These are phyloP conservation scores for Speleostelium caveatum DNA, from an alignment of 78 protist genomes.

Conservation along the genomic window DNA sequence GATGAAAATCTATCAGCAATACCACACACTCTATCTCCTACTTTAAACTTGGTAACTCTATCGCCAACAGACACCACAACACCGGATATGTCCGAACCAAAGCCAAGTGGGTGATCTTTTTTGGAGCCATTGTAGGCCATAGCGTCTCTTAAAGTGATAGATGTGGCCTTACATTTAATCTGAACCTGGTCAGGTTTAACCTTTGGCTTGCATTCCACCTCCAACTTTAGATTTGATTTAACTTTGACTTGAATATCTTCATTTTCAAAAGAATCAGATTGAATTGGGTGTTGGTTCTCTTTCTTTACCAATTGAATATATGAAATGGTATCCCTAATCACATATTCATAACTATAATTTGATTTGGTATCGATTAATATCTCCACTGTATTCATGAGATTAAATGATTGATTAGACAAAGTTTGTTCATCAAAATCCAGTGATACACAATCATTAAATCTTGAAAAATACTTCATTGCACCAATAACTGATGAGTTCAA, in stretches of 20 bases:
- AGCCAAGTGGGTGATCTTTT: neutral
- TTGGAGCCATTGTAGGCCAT: neutral
- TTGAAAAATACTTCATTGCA: neutral
- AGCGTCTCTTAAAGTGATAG: constrained; percentile 13
- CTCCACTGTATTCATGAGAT: neutral
- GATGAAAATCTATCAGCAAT: neutral
- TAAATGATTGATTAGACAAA: neutral
- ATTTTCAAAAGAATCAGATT: neutral
- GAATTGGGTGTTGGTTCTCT: neutral
- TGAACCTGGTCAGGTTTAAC: constrained; percentile 11
- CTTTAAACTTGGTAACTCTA: neutral
- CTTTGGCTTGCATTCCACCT: too few relatives aligned
- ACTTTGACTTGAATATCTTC: neutral
- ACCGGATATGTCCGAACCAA: constrained; percentile 57
- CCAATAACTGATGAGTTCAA: constrained; percentile 3
- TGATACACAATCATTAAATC: neutral
- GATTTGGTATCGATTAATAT: neutral
- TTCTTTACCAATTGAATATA: neutral
- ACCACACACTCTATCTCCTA: neutral
- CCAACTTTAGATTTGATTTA: neutral
- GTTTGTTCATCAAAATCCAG: neutral
- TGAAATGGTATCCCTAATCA: neutral
- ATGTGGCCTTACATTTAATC: constrained; percentile 15
- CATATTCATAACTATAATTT: neutral
- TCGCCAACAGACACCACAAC: constrained; percentile 20